phyloP scores from a whole-genome alignment of 1,284 basidiomycete species.

The Ustilago vetiveriae region DNA sequence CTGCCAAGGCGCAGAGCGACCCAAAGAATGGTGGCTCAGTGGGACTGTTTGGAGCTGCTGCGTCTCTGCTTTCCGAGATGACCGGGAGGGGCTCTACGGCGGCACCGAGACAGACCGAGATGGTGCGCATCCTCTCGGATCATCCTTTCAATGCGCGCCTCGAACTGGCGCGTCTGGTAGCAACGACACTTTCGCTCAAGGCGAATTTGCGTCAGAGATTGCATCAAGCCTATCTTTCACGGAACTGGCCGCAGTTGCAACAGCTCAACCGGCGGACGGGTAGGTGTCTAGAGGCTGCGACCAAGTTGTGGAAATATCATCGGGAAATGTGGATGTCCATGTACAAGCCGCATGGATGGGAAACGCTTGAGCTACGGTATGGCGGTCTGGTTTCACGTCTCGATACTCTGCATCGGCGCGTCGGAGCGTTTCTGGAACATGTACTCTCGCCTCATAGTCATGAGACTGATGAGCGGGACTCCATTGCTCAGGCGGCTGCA shows the following conservation, averaged over 20 bases:
- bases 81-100: not conserved
- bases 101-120: not conserved
- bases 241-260: constrained; percentile 46
- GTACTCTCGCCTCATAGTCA: not conserved
- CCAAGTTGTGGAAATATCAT: constrained; percentile 62
- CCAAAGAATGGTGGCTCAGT: not conserved
- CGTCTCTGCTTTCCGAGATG: constrained; percentile 9
- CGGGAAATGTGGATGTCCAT: constrained; percentile 64
- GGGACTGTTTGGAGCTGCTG: constrained; percentile 16
- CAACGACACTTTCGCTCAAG: constrained; percentile 44
- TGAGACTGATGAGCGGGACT: not conserved
- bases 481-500: not conserved
- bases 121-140: constrained; percentile 32
- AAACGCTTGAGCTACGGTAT: constrained; percentile 67
- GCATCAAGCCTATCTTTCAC: constrained; percentile 45
- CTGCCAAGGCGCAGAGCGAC: not conserved
- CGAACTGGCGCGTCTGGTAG: constrained; percentile 44
- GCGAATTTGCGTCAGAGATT: constrained; percentile 46
- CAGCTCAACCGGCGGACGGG: constrained; percentile 25
- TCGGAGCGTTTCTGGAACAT: constrained; percentile 43
- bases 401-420: constrained; percentile 63
- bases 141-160: constrained; percentile 57
- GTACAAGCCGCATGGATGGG: constrained; percentile 66
- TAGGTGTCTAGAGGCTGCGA: constrained; percentile 40
- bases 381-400: constrained; percentile 65